A percentile compares a stretch with the other conserved stretches of the same genome.
Conservation (phyloP, 2,329 filamentous ascomycete genomes). For the Cryphonectria japonica region DNA sequence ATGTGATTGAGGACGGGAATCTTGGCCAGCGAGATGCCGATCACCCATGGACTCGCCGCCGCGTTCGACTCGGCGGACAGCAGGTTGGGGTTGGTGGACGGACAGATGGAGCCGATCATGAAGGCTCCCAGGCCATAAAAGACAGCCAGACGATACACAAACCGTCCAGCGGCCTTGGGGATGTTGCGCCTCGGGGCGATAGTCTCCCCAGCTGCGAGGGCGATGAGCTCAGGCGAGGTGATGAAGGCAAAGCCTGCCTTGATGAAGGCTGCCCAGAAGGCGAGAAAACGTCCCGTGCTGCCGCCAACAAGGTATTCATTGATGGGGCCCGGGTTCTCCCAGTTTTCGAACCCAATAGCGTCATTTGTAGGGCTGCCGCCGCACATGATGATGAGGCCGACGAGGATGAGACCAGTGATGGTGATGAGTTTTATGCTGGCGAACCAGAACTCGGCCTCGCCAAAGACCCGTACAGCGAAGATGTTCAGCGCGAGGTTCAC, state of each 20-base stretch:
- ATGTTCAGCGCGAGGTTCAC: conserved; percentile 27
- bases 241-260: conserved; percentile 66
- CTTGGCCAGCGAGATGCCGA: conserved; percentile 67
- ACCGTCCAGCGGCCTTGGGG: conserved; percentile 65
- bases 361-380: conserved; percentile 21
- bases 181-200: conserved; percentile 67
- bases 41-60: conserved; percentile 65
- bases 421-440: conserved; percentile 33
- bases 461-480: conserved; percentile 28
- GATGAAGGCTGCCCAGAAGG: conserved; percentile 60
- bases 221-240: conserved; percentile 64
- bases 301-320: conserved; percentile 51
- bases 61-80: conserved; percentile 61
- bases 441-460: conserved; percentile 34
- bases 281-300: conserved; percentile 57
- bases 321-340: conserved; percentile 48
- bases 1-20: conserved; percentile 67
- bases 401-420: conserved; percentile 28
- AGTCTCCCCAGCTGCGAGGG: conserved; percentile 67
- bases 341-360: conserved; percentile 42
- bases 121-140: conserved; percentile 68
- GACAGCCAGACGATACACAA: conserved; percentile 63
- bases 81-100: conserved; percentile 66
- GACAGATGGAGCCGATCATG: conserved; percentile 63
- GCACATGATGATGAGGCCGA: conserved; percentile 28